Base-by-base conservation (phyloP, 441 rosid genomes). In the Breynia disticha region DNA sequence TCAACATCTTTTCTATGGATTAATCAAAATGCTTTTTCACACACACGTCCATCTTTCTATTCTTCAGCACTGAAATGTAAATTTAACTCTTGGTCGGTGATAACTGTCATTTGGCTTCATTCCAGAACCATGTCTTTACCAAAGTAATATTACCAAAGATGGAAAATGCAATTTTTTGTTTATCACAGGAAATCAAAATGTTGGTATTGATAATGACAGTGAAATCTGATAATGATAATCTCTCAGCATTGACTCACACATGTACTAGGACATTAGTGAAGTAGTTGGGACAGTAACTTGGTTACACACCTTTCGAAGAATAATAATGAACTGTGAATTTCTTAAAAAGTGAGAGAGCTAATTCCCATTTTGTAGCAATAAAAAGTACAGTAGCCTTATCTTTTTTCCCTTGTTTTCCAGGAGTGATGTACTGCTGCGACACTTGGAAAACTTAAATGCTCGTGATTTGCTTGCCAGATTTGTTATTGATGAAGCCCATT, bases 401-500 rank as follows among this genome's bases (percentile, higher is more conserved):
- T 17, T 47, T 35, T 16, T 46, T 52, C 69, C 58, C 65, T 55
- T 46, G 55, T 17, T 61, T 59, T 67, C 68, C 85, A 90, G 98
- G 67, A 90, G 98, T 67, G 98, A 90, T 75, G 80, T 75, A 65
- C 83, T 90, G 65, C 67, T 90, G 77, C 76, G 96, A 54, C 81
- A 85, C 21, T 75, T 90, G 74, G 93, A 83, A 57, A 77, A 66
- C 71, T 77, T 90, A 72, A 82, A 79, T 73, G 67, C 84, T 54
- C 87, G 88, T 67, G 80, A 75, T 52, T 59, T 87, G 72, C 93
- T 90, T 68, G 83, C 95, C 38, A 83, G 98, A 79, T 79, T 90
- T 73, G 98, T 90, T 51, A 90, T 90, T 68, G 98, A 90, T 66
- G 98, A 90, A 83, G 98, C 98, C 62, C 98, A 90, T 51, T 90